Evolutionary conservation across 2,329 filamentous ascomycete species (phyloP), one percentile per base, ranked within the genome.

Genomic region (Cercospora zeina): DNA sequence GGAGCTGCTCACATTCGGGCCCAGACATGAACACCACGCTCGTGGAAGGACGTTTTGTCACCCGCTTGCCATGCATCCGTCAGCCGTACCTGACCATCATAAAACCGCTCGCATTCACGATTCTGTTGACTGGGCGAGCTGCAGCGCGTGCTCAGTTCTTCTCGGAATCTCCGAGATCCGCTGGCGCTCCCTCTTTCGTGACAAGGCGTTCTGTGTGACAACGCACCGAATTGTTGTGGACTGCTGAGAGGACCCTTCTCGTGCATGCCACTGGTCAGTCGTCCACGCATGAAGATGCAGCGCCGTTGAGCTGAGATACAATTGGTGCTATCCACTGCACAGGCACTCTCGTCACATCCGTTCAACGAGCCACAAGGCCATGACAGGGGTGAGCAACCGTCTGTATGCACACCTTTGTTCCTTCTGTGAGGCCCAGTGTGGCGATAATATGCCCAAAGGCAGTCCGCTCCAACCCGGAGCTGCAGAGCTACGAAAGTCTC

Each of bases 41-140:
- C 42, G 42, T 49, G 42, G 42, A 16, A 47, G 42, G 42, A 47
- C 4, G 21, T 47, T 47, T 47, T 47, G 42, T 49, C 42, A 49
- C 21, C 42, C 42, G 42, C 42, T 49, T 9, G 16, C 42, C 42
- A 49, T 49, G 42, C 14, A 19, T 49, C 42, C 13, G 49, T 53
- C 49, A 53, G 49, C 49, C 49, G 49, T 51, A 51, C 49, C 49
- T 53, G 49, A 53, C 33, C 14, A 31, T 53, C 49, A 34, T n/a
- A 53, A 8, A 33, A 21, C 16, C 49, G 21, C 49, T 53, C 31
- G 49, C 49, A 51, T 51, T 19, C n/a, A 14, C 30, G 49, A 16
- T n/a, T 33, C 9, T 51, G 31, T 27, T 30, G 49, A 31, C 24
- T 27, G 31, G 24, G 27, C 49, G 31, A 31, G 49, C n/a, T 27